Evolutionary conservation across 805 yeast genomes (phyloP).

Genomic region (Candida pseudofarinosa): DNA sequence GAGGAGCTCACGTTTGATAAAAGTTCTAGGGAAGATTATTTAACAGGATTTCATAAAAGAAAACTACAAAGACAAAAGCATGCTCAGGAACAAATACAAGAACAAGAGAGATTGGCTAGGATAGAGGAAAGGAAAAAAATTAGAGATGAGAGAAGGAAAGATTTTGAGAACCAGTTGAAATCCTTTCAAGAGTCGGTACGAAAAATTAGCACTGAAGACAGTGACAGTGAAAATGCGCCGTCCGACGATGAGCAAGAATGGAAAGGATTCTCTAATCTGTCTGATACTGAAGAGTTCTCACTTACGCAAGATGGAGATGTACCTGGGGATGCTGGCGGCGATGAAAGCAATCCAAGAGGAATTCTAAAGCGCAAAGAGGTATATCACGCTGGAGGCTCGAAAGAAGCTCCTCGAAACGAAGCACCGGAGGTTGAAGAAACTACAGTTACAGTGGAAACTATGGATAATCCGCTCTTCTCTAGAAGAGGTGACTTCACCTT

Average conservation of each 20-base stretch:
- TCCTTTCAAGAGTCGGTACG: slow-evolving; percentile 48
- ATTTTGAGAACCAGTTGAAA: slow-evolving; percentile 59
- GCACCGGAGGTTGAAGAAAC: slow-evolving; percentile 45
- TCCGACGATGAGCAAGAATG: slow-evolving; percentile 26
- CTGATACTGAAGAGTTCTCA: slow-evolving; percentile 14
- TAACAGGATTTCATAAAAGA: slow-evolving; percentile 95
- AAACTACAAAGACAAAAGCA: slow-evolving; percentile 83
- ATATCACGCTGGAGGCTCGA: slow-evolving; percentile 25
- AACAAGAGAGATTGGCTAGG: slow-evolving; percentile 67
- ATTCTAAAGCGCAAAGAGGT: slow-evolving; percentile 44
- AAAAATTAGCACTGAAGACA: slow-evolving; percentile 16
- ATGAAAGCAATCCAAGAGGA: slow-evolving; percentile 24
- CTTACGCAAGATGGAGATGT: slow-evolving; percentile 7
- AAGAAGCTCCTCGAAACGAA: slow-evolving; percentile 14
- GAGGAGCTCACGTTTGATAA: slow-evolving; percentile 84
- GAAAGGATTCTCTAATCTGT: slow-evolving; percentile 37
- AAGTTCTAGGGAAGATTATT: slow-evolving; percentile 71
- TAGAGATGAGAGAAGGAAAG: slow-evolving; percentile 67
- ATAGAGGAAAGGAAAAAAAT: slow-evolving; percentile 71
- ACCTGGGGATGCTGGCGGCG: slow-evolving; percentile 11
- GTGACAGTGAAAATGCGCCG: slow-evolving; percentile 18
- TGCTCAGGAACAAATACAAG: slow-evolving; percentile 72
- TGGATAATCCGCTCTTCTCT: slow-evolving; percentile 41
- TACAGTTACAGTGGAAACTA: slow-evolving; percentile 36
- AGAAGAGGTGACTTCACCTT: slow-evolving; percentile 29